phyloP scores from a whole-genome alignment of 305 asterid species.

The Stenogyne calaminthoides region DNA sequence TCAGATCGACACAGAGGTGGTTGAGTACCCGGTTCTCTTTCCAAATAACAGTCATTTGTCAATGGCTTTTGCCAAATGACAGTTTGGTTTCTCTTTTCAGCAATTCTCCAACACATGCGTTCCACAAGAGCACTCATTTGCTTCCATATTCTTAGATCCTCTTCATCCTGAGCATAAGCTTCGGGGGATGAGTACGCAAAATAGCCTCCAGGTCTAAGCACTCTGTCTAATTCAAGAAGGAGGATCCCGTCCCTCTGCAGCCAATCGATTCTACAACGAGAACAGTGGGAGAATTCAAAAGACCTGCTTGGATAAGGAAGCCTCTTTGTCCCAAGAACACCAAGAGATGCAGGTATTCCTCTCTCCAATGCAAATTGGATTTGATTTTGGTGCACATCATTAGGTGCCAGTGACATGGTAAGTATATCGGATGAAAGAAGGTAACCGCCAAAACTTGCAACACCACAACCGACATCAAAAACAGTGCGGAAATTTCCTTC shows the following conservation, averaged over 20 bases:
- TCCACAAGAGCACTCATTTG: constrained; percentile 80
- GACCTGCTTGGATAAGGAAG: constrained; percentile 97
- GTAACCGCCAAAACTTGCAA: constrained; percentile 93
- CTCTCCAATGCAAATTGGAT: constrained; percentile 95
- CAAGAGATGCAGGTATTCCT: constrained; percentile 94
- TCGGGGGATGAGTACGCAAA: constrained; percentile 90
- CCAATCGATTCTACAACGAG: constrained; percentile 98
- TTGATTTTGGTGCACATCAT: constrained; percentile 95
- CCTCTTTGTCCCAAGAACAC: constrained; percentile 95
- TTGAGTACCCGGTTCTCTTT: constrained; percentile 70
- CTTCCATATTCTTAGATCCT: constrained; percentile 85
- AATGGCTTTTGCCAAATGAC: constrained; percentile 92
- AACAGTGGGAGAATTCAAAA: constrained; percentile 86
- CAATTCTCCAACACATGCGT: constrained; percentile 96
- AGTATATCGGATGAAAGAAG: constrained; percentile 81
- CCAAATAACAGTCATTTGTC: constrained; percentile 70
- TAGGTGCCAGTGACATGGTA: constrained; percentile 92
- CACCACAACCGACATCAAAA: constrained; percentile 94
- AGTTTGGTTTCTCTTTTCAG: constrained; percentile 77
- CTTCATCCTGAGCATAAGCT: constrained; percentile 96
- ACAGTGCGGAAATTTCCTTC: constrained; percentile 79
- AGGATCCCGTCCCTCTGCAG: constrained; percentile 89
- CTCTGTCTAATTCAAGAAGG: constrained; percentile 88
- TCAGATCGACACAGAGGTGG: constrained; percentile 89
- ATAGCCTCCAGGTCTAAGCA: constrained; percentile 93